These are phyloP conservation scores for Leishmania gerbilli DNA, from an alignment of 208 protist species.

Conservation along the genomic window DNA sequence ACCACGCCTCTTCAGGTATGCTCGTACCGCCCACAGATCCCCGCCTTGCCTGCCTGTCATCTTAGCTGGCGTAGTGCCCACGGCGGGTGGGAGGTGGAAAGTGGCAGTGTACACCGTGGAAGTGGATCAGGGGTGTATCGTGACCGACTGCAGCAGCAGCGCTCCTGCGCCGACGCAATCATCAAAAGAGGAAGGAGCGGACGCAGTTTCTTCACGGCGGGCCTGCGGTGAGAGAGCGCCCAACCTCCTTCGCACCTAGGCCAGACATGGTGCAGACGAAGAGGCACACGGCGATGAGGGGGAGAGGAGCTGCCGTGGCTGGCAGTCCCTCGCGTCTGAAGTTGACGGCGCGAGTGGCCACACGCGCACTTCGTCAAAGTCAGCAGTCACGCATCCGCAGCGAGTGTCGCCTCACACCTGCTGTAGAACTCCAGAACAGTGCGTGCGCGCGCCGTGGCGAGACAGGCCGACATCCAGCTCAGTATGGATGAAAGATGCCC, in stretches of 20 bases:
- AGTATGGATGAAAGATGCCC: conserved; percentile 8
- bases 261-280: neutral
- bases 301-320: neutral
- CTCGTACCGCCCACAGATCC: neutral
- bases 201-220: neutral
- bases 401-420: conserved; percentile 11
- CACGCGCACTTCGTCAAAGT: neutral
- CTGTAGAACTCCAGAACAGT: conserved; percentile 14
- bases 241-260: neutral
- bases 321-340: neutral
- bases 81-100: neutral
- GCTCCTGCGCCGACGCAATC: neutral
- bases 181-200: no score
- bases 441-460: neutral
- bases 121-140: neutral
- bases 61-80: neutral
- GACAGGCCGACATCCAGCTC: conserved; percentile 8
- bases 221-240: neutral
- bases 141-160: neutral
- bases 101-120: neutral
- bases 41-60: neutral
- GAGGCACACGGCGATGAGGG: neutral
- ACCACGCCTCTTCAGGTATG: neutral
- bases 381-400: neutral
- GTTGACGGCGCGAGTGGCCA: neutral